phyloP scores from a whole-genome alignment of 2,329 filamentous ascomycete species.

The Verticillium klebahnii region DNA sequence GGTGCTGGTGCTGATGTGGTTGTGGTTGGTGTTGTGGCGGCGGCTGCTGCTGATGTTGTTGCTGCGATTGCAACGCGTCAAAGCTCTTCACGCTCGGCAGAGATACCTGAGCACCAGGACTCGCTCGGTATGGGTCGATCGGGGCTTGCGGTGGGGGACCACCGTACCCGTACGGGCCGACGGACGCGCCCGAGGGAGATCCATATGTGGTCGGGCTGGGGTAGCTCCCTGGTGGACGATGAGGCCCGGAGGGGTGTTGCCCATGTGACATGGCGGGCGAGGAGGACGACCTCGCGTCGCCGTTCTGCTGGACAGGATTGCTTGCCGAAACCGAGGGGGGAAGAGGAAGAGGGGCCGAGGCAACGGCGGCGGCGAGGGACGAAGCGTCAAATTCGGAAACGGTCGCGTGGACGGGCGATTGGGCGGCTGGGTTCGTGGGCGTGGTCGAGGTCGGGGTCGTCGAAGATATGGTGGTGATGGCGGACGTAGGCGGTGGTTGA shows the following conservation, averaged over 20 bases:
- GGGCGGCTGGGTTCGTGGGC: constrained; percentile 5
- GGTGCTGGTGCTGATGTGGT: constrained; percentile 11
- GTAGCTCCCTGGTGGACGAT: constrained; percentile 13
- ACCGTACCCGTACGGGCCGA: constrained; percentile 5
- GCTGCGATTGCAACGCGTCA: constrained; percentile 28
- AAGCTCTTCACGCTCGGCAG: constrained; percentile 40
- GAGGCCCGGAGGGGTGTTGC: constrained; percentile 11
- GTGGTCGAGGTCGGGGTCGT: constrained; percentile 7
- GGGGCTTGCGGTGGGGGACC: constrained; percentile 16
- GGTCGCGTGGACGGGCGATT: neutral
- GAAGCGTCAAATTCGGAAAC: neutral
- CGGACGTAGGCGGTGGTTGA: neutral
- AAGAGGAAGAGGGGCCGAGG: neutral
- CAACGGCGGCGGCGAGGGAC: neutral
- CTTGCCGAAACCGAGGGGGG: constrained; percentile 1
- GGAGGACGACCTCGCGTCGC: constrained; percentile 12
- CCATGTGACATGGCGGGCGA: constrained; percentile 16
- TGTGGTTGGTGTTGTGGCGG: constrained; percentile 20
- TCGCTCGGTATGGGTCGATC: constrained; percentile 31
- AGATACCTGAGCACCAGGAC: constrained; percentile 25
- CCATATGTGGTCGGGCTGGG: constrained; percentile 9
- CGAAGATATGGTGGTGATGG: constrained; percentile 6
- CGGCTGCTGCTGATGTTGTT: constrained; percentile 16
- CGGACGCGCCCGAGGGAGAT: constrained; percentile 4
- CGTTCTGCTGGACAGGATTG: constrained; percentile 9